phyloP scores from a whole-genome alignment of 2,329 filamentous ascomycete genomes.

The Hansfordia pulvinata region DNA sequence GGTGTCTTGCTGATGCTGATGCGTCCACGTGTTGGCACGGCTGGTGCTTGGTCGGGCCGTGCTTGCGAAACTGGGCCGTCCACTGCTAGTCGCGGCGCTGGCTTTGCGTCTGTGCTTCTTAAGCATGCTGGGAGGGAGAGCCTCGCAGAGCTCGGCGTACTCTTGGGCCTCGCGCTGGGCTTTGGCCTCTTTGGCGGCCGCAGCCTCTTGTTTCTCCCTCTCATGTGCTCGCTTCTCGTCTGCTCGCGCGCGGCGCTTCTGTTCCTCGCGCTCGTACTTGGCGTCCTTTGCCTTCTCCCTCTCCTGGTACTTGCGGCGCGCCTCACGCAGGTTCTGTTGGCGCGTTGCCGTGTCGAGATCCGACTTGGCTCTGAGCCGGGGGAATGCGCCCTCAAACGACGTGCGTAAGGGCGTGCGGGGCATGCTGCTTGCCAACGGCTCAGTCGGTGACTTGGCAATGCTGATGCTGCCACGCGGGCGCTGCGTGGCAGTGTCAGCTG shows the following conservation, averaged over 20 bases:
- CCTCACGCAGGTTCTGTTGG: conserved; percentile 43
- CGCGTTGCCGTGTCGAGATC: conserved; percentile 42
- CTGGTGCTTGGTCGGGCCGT: conserved; percentile 13
- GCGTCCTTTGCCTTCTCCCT: conserved; percentile 48
- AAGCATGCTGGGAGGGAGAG: conserved; percentile 12
- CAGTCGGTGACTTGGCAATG: too few species aligned
- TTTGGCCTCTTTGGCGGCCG: conserved; percentile 30
- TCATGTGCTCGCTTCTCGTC: conserved; percentile 40
- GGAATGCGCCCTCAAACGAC: conserved; percentile 43
- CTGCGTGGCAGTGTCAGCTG: too few species aligned
- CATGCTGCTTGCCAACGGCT: too few species aligned
- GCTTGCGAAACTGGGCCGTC: conserved; percentile 14
- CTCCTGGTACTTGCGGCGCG: conserved; percentile 49
- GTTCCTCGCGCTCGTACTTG: conserved; percentile 45
- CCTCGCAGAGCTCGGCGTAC: conserved; percentile 16
- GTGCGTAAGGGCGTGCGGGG: conserved; percentile 42
- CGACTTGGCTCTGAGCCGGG: conserved; percentile 43
- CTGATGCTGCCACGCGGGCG: too few species aligned
- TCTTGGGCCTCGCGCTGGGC: conserved; percentile 25
- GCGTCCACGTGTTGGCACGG: conserved; percentile 8
- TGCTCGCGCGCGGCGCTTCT: conserved; percentile 43
- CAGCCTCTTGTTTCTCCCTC: conserved; percentile 29
- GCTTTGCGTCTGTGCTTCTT: conserved; percentile 17
- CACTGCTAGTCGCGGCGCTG: conserved; percentile 15
- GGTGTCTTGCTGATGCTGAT: too few species aligned